Evolutionary conservation across 2,329 filamentous ascomycete species (phyloP), one percentile per base, ranked within the genome.

Genomic region (Ramichloridium luteum): DNA sequence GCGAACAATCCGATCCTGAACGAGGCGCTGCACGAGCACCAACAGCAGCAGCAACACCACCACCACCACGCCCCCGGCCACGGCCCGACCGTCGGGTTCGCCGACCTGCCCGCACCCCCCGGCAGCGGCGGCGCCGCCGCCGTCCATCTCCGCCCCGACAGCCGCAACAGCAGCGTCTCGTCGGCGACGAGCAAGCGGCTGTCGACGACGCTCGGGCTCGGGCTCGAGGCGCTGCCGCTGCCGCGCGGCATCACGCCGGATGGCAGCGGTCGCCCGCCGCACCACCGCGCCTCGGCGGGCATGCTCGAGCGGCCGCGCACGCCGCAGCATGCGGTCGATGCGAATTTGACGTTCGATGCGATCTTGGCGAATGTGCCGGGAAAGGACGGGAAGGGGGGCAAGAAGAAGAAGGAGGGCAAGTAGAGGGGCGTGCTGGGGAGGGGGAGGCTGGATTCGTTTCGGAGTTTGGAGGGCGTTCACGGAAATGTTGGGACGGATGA

Each of bases 321-420:
- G 25, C 40, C 41, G 20, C 30, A 42, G 26, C 49, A 54, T 39
- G 37, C 30, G 4, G 45, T 54, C 5, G 51, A 56, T 40, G 31
- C 59, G 11, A 61, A 37, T 34, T 63, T 62, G 50, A 67, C 64
- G 1, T 67, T 67, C 40, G 64, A 67, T 45, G 56, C 56, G 11
- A 66, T 67, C 28, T 39, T 67, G n/a, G 56, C 50, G 5, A 40
- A 40, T 22, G 30, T 40, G 27, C 29, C 35, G 27, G 31, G 28
- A 26, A 27, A 38, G 18, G 40, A 41, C 26, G 43, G 35, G 32
- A 51, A 48, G 41, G 40, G 42, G 20, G 8, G 8, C 30, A 48
- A 48, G 46, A 51, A 53, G 41, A 47, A 43, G 29, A 44, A 43
- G 20, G n/a, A n/a, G n/a, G n/a, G n/a, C n/a, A n/a, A n/a, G n/a